Base-by-base conservation (phyloP, 2,329 filamentous ascomycete genomes). In the Neofusicoccum cordaticola region DNA sequence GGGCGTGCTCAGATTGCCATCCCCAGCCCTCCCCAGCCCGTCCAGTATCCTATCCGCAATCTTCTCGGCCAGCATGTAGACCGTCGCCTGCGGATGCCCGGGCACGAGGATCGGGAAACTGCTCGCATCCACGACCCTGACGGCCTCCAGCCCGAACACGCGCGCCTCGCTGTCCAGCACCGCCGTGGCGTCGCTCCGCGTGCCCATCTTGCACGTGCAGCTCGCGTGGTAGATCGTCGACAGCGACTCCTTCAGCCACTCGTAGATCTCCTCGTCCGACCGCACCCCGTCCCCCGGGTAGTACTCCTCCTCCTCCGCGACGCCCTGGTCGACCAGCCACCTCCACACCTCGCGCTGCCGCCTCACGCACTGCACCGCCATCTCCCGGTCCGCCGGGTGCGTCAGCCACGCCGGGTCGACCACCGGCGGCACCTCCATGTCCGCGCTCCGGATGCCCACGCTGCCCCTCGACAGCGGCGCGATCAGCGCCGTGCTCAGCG, bases 61-160 rank as follows among this genome's bases (percentile, higher is more conserved):
- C 51, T 41, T 48, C n/a, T 64, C 58, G 50, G 19, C 6, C 8
- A 48, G 22, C 58, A 3, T 27, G 50, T 35, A 64, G 45, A 64
- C 35, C 2, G 35, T 39, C 2, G 17, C 34, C n/a, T 35, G 37
- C 44, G 62, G 62, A 22, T 57, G 62, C 13, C 77, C 76, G 1
- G 76, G 76, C 31, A 74, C 74, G 15, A 75, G 63, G 9, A 77
- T 66, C 0, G 75, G 67, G 37, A 78, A 73, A 17, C 69, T 67
- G 15, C 66, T 68, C 4, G 73, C 71, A 69, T 81, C 79, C 22
- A 78, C 77, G 0, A 81, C 74, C 22, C 79, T 69, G 45, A 81
- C 61, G 1, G 73, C 72, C 34, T 76, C 62, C 6, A 78, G 71
- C 1, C 78, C 78, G 58, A 71, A 71, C 19, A 81, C 79, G 44